Conservation (phyloP, 176 grass and related monocot genomes). For the Paspalum vaginatum region DNA sequence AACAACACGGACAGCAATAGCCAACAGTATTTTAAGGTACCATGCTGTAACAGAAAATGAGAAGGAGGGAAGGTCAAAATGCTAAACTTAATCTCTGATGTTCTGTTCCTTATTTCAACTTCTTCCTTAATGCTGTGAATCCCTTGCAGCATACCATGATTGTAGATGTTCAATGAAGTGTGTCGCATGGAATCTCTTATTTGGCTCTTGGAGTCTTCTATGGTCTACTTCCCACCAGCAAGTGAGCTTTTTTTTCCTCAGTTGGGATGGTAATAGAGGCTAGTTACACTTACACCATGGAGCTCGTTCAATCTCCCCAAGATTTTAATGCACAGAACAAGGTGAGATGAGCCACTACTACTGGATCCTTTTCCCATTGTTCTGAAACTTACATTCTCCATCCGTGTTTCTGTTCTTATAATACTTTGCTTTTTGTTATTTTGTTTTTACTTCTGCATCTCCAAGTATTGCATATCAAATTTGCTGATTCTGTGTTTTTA, state of each 20-base stretch:
- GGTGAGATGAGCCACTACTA: not conserved
- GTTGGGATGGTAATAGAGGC: not conserved
- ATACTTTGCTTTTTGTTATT: not conserved
- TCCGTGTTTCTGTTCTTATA: not conserved
- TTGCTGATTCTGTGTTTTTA: too few species aligned
- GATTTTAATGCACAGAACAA: not conserved
- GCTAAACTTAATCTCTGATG: not conserved
- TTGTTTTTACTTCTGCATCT: not conserved
- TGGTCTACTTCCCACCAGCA: not conserved
- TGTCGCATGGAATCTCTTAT: not conserved
- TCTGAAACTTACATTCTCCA: not conserved
- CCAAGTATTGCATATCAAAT: not conserved
- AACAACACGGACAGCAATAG: not conserved
- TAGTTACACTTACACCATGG: conserved; percentile 9
- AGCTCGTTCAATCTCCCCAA: not conserved
- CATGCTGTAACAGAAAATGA: not conserved
- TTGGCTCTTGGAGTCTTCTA: not conserved
- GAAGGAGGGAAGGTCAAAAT: not conserved
- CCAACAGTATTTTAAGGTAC: not conserved
- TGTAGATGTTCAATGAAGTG: too few species aligned
- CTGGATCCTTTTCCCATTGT: not conserved
- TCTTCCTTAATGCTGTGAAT: not conserved
- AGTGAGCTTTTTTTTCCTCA: not conserved
- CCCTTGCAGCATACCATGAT: not conserved
- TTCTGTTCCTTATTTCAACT: not conserved